These are phyloP conservation scores for Stephania cephalantha DNA, from an alignment of 164 flowering plant genomes.

Conservation along the genomic window DNA sequence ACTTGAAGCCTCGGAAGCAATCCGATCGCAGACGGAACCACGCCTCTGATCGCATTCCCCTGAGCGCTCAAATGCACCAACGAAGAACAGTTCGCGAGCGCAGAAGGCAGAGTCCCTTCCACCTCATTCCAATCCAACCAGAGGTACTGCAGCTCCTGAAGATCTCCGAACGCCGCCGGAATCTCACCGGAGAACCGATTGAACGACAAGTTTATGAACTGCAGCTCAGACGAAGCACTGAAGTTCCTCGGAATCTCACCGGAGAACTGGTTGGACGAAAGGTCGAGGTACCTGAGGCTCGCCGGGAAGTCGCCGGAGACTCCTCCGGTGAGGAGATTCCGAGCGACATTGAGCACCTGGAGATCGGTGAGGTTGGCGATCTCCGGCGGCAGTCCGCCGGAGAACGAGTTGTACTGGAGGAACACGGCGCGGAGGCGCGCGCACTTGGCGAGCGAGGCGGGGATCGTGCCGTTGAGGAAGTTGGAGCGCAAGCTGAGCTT, in stretches of 20 bases:
- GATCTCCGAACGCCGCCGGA: constrained; percentile 58
- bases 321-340: constrained; percentile 36
- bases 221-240: constrained; percentile 30
- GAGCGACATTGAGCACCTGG: constrained; percentile 36
- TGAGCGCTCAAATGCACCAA: constrained; percentile 63
- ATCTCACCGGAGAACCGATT: constrained; percentile 56
- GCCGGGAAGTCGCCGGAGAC: constrained; percentile 25
- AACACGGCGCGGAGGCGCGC: constrained; percentile 34
- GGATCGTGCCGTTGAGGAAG: constrained; percentile 36
- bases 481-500: constrained; percentile 68
- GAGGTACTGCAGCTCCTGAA: constrained; percentile 51
- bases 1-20: constrained; percentile 50
- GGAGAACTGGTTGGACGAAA: constrained; percentile 56
- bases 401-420: constrained; percentile 42
- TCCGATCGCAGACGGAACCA: constrained; percentile 60
- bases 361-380: constrained; percentile 29
- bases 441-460: constrained; percentile 33
- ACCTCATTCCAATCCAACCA: constrained; percentile 62
- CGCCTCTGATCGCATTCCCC: constrained; percentile 51
- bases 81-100: constrained; percentile 65
- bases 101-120: constrained; percentile 73
- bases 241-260: constrained; percentile 49
- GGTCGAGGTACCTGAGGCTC: constrained; percentile 35
- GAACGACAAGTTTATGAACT: constrained; percentile 59
- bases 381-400: constrained; percentile 38